Evolutionary conservation across 352 stramenopile species (phyloP).

Genomic region (Globisporangium mamillatum): DNA sequence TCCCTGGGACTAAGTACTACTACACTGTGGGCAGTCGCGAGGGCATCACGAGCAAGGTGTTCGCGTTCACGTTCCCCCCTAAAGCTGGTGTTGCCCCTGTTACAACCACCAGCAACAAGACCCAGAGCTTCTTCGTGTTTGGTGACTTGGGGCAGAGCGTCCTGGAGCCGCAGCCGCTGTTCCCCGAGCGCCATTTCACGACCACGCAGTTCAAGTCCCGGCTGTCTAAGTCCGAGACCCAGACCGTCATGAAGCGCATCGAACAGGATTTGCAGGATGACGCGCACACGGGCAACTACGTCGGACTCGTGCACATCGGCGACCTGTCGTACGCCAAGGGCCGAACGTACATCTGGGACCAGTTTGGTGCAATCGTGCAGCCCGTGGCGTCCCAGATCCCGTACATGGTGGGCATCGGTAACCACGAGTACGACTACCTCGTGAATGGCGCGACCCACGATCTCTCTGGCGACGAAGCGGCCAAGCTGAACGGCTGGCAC

Average conservation of each 20-base stretch:
- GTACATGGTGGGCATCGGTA: slow-evolving; percentile 50
- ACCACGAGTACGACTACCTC: slow-evolving; percentile 48
- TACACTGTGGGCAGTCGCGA: slow-evolving; percentile 35
- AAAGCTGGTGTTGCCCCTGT: neutral
- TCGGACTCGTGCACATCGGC: slow-evolving; percentile 67
- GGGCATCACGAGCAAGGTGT: slow-evolving; percentile 25
- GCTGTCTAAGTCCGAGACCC: slow-evolving; percentile 9
- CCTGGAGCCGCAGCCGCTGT: slow-evolving; percentile 7
- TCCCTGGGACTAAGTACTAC: slow-evolving; percentile 25
- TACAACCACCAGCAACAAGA: neutral
- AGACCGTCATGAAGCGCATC: slow-evolving; percentile 43
- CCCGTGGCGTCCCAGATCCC: slow-evolving; percentile 64
- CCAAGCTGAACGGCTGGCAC: slow-evolving; percentile 25
- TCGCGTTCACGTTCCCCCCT: slow-evolving; percentile 30
- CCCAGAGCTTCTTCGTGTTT: slow-evolving; percentile 31
- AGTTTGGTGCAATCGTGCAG: slow-evolving; percentile 73
- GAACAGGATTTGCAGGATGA: slow-evolving; percentile 26
- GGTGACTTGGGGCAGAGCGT: slow-evolving; percentile 28
- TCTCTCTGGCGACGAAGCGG: slow-evolving; percentile 37
- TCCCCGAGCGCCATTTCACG: neutral
- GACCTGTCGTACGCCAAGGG: slow-evolving; percentile 73
- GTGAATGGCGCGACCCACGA: slow-evolving; percentile 22
- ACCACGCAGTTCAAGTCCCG: slow-evolving; percentile 10
- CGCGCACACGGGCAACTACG: slow-evolving; percentile 24
- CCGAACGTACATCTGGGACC: slow-evolving; percentile 73